A percentile compares a stretch with the other conserved stretches of the same genome.
Conservation (phyloP, 2,329 filamentous ascomycete species). For the Ascochyta viciae-villosae region DNA sequence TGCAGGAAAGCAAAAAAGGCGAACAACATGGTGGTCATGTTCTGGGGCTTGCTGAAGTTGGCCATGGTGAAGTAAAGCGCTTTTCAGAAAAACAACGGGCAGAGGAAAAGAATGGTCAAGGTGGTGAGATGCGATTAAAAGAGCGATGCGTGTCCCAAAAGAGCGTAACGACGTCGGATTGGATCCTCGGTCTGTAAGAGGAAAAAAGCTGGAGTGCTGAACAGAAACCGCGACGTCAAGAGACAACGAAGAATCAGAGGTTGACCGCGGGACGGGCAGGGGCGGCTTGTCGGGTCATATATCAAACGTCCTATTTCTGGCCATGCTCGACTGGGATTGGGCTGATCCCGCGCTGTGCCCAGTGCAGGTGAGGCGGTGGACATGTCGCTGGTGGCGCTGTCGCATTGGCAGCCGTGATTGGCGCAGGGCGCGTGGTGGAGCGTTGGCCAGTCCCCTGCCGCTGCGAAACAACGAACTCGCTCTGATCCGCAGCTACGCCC, state of each 20-base stretch:
- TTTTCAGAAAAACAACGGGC: conserved; percentile 17
- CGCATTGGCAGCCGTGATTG: conserved; percentile 30
- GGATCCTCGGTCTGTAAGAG: conserved; percentile 37
- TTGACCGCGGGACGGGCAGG: conserved; percentile 32
- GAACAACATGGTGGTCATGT: conserved; percentile 44
- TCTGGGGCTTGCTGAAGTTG: conserved; percentile 45
- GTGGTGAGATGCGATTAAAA: conserved; percentile 19
- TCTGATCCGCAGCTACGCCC: conserved; percentile 32
- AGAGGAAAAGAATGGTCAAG: conserved; percentile 16
- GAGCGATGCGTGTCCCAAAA: conserved; percentile 31
- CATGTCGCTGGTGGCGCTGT: conserved; percentile 23
- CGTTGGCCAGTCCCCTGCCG: conserved; percentile 24
- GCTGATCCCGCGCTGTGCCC: conserved; percentile 13
- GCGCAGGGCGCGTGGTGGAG: conserved; percentile 22
- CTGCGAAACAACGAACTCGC: conserved; percentile 30
- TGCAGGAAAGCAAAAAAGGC: conserved; percentile 44
- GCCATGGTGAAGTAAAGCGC: conserved; percentile 34
- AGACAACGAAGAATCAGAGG: conserved; percentile 40
- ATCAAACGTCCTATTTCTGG: conserved; percentile 31
- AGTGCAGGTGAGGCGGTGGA: conserved; percentile 31
- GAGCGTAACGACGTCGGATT: conserved; percentile 45
- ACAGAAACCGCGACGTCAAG: conserved; percentile 38
- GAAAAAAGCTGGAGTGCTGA: conserved; percentile 23
- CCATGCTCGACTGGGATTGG: conserved; percentile 29
- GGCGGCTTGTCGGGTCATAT: conserved; percentile 43